Conservation (phyloP, 2,329 filamentous ascomycete species). For the Stagonosporopsis cucurbitacearum region DNA sequence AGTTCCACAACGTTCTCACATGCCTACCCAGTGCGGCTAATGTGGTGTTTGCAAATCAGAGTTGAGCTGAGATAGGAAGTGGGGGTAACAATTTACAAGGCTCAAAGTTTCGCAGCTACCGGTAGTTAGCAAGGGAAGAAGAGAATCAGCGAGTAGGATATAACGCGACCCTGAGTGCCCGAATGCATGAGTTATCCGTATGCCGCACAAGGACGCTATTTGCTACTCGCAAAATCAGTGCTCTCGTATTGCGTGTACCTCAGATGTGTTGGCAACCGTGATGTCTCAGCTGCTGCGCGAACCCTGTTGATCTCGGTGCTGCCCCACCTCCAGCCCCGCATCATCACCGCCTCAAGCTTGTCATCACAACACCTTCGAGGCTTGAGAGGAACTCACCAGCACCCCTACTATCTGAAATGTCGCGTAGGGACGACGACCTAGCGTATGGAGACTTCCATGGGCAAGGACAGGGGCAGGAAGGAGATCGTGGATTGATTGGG, state of each 20-base stretch:
- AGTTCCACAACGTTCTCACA: conserved; percentile 5
- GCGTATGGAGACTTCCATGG: conserved; percentile 62
- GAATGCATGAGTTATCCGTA: too few species aligned
- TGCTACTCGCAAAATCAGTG: not conserved
- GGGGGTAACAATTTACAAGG: conserved; percentile 9
- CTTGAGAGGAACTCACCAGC: not conserved
- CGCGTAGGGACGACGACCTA: conserved; percentile 56
- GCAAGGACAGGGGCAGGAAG: conserved; percentile 49
- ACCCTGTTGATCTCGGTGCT: conserved; percentile 4
- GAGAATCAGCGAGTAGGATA: not conserved
- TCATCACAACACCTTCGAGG: not conserved
- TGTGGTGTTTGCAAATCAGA: not conserved
- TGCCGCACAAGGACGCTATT: not conserved
- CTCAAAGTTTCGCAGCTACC: not conserved
- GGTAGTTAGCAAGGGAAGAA: conserved; percentile 1
- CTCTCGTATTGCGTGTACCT: conserved; percentile 2
- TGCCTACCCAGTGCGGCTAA: not conserved
- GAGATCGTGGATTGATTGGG: conserved; percentile 59
- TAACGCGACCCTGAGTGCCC: not conserved
- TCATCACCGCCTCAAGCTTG: conserved; percentile 14
- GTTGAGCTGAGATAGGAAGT: conserved; percentile 3
- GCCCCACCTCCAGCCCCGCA: conserved; percentile 14
- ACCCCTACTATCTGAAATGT: conserved; percentile 28
- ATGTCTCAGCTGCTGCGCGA: conserved; percentile 17
- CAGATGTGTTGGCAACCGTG: conserved; percentile 1